Evolutionary conservation across 73 alveolate genomes (phyloP), one percentile per base, ranked within the genome.

Genomic region (Breviolum minutum): DNA sequence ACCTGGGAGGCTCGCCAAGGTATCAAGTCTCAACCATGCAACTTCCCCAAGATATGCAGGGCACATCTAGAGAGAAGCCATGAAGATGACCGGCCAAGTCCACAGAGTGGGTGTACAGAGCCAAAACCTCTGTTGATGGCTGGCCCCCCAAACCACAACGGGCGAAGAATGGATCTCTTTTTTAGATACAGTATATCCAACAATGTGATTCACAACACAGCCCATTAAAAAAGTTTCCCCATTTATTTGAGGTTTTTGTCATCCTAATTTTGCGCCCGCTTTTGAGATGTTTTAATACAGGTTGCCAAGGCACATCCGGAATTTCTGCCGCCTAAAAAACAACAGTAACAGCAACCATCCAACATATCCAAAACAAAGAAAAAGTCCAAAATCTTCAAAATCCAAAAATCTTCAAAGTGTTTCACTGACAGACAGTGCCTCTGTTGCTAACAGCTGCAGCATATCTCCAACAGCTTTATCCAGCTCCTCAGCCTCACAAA

Each of bases 21-120:
- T 11, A 48, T 32, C 89, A 48, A 11, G 11, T 27, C 11, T 27
- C 5, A 29, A 76, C 61, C 9, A 76, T 8, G 8, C 61, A 19
- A 77, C 64, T 81, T 40, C 3, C 54, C 48, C 4, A 40, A 10
- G 7, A 2, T 19, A 7, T 61, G 40, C n/a, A n/a, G 80, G 61
- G 89, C 98, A 80, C 98, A n/a, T 92, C 98, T 60, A 92, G 87
- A 12, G 98, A 92, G 22, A 92, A 92, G 98, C 98, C 98, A 80
- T 92, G 90, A 22, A 92, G 19, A 62, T 92, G 98, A 68, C 98
- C 98, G 27, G 98, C 98, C 60, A 76, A 7, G 98, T 92, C 98
- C 80, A 92, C 98, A 26, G 81, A 13, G 54, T 92, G 98, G 40
- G 98, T 92, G 90, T 92, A 92, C 64, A 92, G 82, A 17, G 90